Conservation (phyloP, 192 early-diverging fungal species). For the Pecoramyces ruminantium region DNA sequence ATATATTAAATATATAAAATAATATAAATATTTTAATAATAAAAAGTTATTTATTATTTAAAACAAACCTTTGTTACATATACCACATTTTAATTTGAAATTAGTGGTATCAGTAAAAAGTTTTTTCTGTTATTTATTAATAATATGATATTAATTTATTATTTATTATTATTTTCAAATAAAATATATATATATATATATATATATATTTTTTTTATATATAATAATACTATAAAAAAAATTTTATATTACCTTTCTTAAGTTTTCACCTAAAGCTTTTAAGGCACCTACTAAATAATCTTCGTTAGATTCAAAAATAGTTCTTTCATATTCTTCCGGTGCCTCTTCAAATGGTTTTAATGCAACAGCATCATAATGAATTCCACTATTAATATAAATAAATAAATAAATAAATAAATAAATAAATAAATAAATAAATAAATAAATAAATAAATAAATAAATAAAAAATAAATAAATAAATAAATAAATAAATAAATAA, state of each 20-base stretch:
- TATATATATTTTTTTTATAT: no score
- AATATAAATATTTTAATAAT: no score
- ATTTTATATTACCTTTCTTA: conserved; percentile 11
- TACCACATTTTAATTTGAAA: background rate
- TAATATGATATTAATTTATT: no score
- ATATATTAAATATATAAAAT: no score
- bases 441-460: conserved; percentile 38
- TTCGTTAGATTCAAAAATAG: conserved; percentile 25
- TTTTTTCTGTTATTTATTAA: background rate
- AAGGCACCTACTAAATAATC: conserved; percentile 13
- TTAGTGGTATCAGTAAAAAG: background rate
- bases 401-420: no score
- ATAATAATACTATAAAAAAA: background rate
- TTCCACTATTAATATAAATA: no score
- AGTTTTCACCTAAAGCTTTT: conserved; percentile 16
- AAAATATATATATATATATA: no score
- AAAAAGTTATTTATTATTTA: no score
- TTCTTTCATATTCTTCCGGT: conserved; percentile 55
- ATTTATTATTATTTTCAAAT: no score
- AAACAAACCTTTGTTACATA: background rate
- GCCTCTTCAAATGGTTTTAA: conserved; percentile 31
- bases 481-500: no score
- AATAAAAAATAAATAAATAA: background rate
- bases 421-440: no score
- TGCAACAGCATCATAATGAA: conserved; percentile 65